Percentiles rank a stretch among this genome's conserved stretches.
phyloP scores from a whole-genome alignment of 139 green algal genomes.

The Micromonas pusilla region DNA sequence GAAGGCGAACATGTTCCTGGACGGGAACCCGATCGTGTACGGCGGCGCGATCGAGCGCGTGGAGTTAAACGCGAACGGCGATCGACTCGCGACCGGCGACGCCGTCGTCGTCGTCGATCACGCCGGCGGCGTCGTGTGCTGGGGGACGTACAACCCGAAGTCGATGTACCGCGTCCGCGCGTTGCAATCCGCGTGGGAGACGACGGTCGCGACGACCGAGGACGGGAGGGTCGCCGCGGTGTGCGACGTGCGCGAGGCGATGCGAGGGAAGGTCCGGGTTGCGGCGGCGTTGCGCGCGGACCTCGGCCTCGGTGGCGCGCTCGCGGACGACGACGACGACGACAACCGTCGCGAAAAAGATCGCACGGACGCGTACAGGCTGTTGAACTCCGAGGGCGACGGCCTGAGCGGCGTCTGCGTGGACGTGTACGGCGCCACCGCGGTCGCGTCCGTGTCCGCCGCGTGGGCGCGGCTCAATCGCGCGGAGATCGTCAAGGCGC shows the following conservation, averaged over 20 bases:
- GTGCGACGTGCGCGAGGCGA: constrained; percentile 8
- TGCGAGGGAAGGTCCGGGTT: constrained; percentile 17
- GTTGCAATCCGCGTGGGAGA: constrained; percentile 30
- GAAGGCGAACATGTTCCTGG: constrained; percentile 38
- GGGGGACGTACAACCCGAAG: constrained; percentile 43
- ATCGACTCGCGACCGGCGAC: constrained; percentile 18
- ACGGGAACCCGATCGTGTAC: constrained; percentile 39
- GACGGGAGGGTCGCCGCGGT: constrained; percentile 5
- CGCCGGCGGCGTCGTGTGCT: constrained; percentile 11
- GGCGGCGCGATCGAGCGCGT: constrained; percentile 37
- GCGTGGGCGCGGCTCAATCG: constrained; percentile 33
- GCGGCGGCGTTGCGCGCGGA: constrained; percentile 16
- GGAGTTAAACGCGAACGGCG: constrained; percentile 10
- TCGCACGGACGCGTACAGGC: constrained; percentile 41
- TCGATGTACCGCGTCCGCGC: constrained; percentile 43
- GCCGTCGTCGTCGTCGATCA: constrained; percentile 33
- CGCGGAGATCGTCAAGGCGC: not conserved
- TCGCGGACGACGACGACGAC: not conserved
- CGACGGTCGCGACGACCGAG: not conserved
- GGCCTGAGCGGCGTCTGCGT: constrained; percentile 36
- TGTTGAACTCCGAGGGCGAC: constrained; percentile 46
- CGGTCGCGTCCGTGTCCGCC: constrained; percentile 31
- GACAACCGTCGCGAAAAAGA: no score
- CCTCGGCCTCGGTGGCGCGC: not conserved
- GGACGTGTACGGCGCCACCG: constrained; percentile 30